phyloP scores from a whole-genome alignment of 2,329 filamentous ascomycete genomes.

The Aureobasidium sp. region DNA sequence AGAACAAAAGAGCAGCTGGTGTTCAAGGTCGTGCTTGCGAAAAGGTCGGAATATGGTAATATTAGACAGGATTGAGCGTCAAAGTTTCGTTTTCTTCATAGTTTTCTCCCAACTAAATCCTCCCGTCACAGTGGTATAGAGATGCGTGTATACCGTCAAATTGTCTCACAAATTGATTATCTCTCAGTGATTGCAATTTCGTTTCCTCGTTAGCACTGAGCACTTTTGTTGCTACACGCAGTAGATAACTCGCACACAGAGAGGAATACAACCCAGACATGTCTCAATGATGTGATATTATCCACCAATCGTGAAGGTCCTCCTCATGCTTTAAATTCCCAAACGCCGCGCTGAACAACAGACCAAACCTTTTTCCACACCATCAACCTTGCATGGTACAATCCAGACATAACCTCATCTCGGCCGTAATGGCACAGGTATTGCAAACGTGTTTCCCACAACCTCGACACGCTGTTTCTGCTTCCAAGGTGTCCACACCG shows the following conservation, averaged over 20 bases:
- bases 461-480: constrained; percentile 30
- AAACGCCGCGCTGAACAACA: not conserved
- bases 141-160: too few relatives aligned
- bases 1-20: constrained; percentile 14
- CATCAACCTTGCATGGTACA: constrained; percentile 27
- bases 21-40: not conserved
- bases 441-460: constrained; percentile 37
- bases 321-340: not conserved
- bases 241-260: too few relatives aligned
- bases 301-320: too few relatives aligned
- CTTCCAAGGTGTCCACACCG: constrained; percentile 32
- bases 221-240: too few relatives aligned
- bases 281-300: not conserved
- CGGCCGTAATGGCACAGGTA: constrained; percentile 34
- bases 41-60: not conserved
- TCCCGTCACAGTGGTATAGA: not conserved
- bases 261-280: not conserved
- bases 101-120: too few relatives aligned
- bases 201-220: too few relatives aligned
- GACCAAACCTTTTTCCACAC: not conserved
- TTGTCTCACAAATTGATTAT: too few relatives aligned
- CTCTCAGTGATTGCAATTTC: too few relatives aligned
- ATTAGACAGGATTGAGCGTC: not conserved
- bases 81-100: not conserved
- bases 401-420: constrained; percentile 33